Conservation (phyloP, 164 flowering plant species). For the Stephania cephalantha region DNA sequence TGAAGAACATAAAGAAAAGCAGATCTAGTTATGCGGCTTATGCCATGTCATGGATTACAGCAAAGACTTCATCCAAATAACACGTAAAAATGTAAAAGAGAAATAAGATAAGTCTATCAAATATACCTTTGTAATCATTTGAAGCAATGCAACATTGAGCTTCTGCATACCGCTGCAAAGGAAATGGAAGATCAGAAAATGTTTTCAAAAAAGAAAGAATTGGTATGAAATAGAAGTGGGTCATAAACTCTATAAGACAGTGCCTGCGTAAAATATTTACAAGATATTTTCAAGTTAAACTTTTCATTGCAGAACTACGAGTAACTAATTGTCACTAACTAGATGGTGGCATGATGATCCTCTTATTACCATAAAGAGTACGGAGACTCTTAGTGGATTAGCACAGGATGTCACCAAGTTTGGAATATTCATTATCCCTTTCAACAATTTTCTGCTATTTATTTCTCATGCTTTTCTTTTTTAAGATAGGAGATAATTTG, state of each 20-base stretch:
- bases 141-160: slow-evolving; percentile 91
- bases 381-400: background rate
- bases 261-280: background rate
- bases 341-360: background rate
- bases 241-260: background rate
- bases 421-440: background rate
- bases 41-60: background rate
- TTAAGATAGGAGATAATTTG: background rate
- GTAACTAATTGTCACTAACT: background rate
- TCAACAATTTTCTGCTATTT: background rate
- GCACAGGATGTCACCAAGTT: background rate
- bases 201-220: background rate
- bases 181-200: slow-evolving; percentile 1
- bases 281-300: background rate
- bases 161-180: slow-evolving; percentile 91
- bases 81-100: background rate
- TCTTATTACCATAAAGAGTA: background rate
- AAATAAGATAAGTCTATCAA: background rate
- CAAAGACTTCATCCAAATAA: background rate
- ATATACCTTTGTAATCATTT: slow-evolving; percentile 88
- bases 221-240: background rate
- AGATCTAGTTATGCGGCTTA: background rate
- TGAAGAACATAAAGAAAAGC: background rate
- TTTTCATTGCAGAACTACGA: background rate
- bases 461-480: background rate